phyloP scores from a whole-genome alignment of 1,284 basidiomycete species.

The Apiotrichum mycotoxinovorans region DNA sequence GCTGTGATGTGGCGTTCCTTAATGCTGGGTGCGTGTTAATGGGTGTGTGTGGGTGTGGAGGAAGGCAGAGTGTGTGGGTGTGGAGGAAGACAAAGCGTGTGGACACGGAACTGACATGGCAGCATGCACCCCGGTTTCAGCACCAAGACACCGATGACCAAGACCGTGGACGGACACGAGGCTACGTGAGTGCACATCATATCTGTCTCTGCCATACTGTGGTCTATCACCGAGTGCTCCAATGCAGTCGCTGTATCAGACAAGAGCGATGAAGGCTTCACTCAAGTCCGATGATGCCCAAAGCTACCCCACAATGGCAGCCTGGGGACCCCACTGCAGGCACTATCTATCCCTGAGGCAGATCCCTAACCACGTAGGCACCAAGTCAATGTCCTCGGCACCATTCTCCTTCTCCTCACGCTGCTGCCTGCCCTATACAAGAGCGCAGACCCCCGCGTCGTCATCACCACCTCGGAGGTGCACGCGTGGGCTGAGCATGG shows the following conservation, averaged over 20 bases:
- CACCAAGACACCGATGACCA: background rate
- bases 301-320: too few relatives aligned
- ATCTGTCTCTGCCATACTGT: too few relatives aligned
- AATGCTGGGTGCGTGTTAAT: conserved; percentile 13
- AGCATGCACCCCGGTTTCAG: background rate
- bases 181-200: conserved; percentile 15
- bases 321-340: too few relatives aligned
- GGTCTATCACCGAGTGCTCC: too few relatives aligned
- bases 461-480: conserved; percentile 17
- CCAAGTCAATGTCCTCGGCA: conserved; percentile 23
- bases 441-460: conserved; percentile 7
- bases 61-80: too few relatives aligned
- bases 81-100: too few relatives aligned
- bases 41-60: background rate
- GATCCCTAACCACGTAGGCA: background rate
- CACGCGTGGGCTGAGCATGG: conserved; percentile 10
- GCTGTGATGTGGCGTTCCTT: conserved; percentile 9
- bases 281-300: too few relatives aligned
- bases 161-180: conserved; percentile 16
- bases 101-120: background rate
- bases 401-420: conserved; percentile 22
- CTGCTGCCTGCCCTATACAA: conserved; percentile 17
- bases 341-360: too few relatives aligned
- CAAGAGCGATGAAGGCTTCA: background rate
- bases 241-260: too few relatives aligned